Evolutionary conservation across 176 grass and related monocot species (phyloP).

Genomic region (Puccinellia tenuiflora): DNA sequence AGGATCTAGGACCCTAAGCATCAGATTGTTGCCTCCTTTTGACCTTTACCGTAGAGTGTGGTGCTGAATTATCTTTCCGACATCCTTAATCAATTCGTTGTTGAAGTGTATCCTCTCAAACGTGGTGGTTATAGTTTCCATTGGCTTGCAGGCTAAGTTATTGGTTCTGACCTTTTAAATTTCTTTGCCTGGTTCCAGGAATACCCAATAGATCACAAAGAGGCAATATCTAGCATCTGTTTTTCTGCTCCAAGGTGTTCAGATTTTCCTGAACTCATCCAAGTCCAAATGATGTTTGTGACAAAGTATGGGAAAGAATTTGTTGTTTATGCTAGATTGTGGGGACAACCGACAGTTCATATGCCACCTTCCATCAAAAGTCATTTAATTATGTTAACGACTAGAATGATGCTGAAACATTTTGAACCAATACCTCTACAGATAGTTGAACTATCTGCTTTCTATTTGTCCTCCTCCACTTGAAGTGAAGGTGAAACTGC

Average conservation of each 20-base stretch:
- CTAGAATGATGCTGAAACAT: not conserved
- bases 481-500: constrained; percentile 79
- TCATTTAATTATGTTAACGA: not conserved
- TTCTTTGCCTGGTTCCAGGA: constrained; percentile 47
- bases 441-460: constrained; percentile 96
- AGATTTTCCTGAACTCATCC: constrained; percentile 81
- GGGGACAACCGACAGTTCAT: constrained; percentile 95
- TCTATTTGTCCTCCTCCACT: constrained; percentile 73
- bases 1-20: not conserved
- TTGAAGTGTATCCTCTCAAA: not conserved
- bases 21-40: not conserved
- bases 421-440: constrained; percentile 29
- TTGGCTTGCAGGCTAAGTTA: not conserved
- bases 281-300: constrained; percentile 90
- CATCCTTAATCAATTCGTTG: not conserved
- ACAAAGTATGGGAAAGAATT: constrained; percentile 96
- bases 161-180: not conserved
- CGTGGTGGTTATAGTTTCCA: not conserved
- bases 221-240: constrained; percentile 96
- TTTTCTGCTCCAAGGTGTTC: constrained; percentile 94
- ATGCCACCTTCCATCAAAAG: not conserved
- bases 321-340: constrained; percentile 82
- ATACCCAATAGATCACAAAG: constrained; percentile 98
- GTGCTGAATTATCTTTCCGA: not conserved
- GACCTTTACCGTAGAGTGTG: not conserved